Evolutionary conservation across 1,284 basidiomycete species (phyloP), one percentile per base, ranked within the genome.

Genomic region (Leccinum cinnamomeum): DNA sequence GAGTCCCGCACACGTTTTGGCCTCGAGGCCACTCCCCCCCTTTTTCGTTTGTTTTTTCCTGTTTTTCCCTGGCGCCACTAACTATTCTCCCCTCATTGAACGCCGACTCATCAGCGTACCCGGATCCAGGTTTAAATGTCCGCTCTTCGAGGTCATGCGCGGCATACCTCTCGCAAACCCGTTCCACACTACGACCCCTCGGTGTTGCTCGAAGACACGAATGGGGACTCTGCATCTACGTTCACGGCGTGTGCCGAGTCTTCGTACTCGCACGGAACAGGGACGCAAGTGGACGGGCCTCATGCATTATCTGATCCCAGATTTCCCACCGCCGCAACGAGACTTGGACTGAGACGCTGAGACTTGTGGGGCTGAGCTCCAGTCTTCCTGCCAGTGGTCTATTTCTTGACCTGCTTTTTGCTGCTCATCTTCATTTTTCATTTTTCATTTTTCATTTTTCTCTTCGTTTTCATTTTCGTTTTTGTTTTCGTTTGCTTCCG

Each of bases 121-220:
- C 30, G 30, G 30, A 33, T 33, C 30, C 30, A 33, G 30, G 30
- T 33, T 33, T 33, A 33, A 33, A 33, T 33, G 30, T 33, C 30
- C 30, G 30, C 30, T 33, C 30, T 33, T 33, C 30, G 30, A 33
- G 30, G 30, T 33, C 30, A 33, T 33, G 46, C 59, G 57, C 75
- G 71, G 10, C 77, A 76, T 28, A 70, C 73, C 56, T 71, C 79
- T 23, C 73, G 79, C 56, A 82, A 82, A 70, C 81, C 81, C 2
- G 80, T 81, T 18, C 81, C 81, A 16, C 71, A 74, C 25, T 81
- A 84, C 64, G 72, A 78, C 63, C 67, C 74, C 25, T 71, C 70
- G 37, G 63, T 69, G 57, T 56, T 70, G 35, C 35, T 56, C 25
- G 72, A 75, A 60, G 64, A 66, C 53, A 46, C 56, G 30, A 64